Percentiles rank a stretch among this genome's conserved stretches.
phyloP scores from a whole-genome alignment of 768 basidiomycete species.

The Grammothele lineata region DNA sequence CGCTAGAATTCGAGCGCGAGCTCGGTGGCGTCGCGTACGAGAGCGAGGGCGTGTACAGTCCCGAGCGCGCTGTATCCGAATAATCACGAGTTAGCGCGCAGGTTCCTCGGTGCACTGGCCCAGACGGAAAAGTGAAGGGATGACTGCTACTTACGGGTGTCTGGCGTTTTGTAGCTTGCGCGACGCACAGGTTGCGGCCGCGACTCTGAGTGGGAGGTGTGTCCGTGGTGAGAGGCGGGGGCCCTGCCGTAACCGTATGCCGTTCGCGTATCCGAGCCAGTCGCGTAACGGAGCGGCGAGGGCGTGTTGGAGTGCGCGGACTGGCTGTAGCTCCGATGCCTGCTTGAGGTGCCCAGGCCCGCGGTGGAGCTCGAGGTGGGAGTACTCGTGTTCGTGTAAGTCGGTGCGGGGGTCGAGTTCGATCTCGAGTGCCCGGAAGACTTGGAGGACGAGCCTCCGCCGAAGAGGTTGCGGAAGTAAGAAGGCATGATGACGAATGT shows the following conservation, averaged over 20 bases:
- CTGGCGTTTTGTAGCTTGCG: conserved; percentile 40
- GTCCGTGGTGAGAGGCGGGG: conserved; percentile 19
- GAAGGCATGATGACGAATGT: conserved; percentile 36
- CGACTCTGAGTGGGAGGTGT: conserved; percentile 24
- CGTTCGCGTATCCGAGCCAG: conserved; percentile 25
- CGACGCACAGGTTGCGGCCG: conserved; percentile 37
- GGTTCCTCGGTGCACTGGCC: no score
- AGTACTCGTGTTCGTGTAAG: conserved; percentile 20
- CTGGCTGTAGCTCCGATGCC: conserved; percentile 39
- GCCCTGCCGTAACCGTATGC: conserved; percentile 30
- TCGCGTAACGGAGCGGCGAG: conserved; percentile 29
- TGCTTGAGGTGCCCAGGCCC: conserved; percentile 23
- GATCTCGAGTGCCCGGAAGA: conserved; percentile 38
- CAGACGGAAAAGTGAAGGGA: no score
- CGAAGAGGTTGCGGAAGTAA: conserved; percentile 46
- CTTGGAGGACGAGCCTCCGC: conserved; percentile 36
- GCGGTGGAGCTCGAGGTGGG: conserved; percentile 14
- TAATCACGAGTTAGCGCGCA: neutral
- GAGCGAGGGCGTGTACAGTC: conserved; percentile 21
- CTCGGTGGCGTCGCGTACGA: conserved; percentile 34
- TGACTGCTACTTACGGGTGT: conserved; percentile 35
- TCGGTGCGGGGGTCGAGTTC: conserved; percentile 25
- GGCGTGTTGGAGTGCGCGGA: conserved; percentile 32
- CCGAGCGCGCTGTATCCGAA: conserved; percentile 10
- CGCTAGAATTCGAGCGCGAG: conserved; percentile 49